Conservation (phyloP, 2,329 filamentous ascomycete genomes). For the Cordyceps farinosa region DNA sequence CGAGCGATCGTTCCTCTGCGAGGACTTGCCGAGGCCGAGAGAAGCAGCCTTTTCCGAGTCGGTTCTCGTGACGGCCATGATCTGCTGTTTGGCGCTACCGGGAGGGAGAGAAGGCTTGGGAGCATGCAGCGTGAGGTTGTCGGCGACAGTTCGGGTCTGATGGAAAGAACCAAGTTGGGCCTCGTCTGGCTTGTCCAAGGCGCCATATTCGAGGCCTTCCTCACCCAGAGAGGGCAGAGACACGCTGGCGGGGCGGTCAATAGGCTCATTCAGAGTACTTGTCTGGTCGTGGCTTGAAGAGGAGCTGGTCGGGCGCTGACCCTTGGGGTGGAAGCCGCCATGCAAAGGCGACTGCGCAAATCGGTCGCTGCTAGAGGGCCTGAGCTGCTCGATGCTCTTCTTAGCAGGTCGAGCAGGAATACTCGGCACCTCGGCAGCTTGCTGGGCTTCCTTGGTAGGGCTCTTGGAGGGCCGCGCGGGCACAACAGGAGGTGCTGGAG, state of each 20-base stretch:
- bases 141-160: conserved; percentile 73
- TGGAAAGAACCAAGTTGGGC: conserved; percentile 50
- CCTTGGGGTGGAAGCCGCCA: conserved; percentile 56
- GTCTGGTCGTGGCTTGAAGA: conserved; percentile 33
- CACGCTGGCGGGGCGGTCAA: conserved; percentile 69
- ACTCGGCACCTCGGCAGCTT: conserved; percentile 33
- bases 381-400: conserved; percentile 68
- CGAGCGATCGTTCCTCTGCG: conserved; percentile 48
- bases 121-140: conserved; percentile 81
- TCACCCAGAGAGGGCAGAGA: conserved; percentile 81
- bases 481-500: conserved; percentile 49
- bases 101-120: conserved; percentile 82
- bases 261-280: conserved; percentile 38
- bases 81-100: conserved; percentile 76
- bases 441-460: conserved; percentile 43
- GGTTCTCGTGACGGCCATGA: conserved; percentile 81
- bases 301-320: conserved; percentile 34
- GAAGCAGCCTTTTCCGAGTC: conserved; percentile 83
- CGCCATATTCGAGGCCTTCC: conserved; percentile 85
- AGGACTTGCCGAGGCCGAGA: conserved; percentile 74
- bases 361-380: conserved; percentile 72
- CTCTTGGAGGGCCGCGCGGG: conserved; percentile 54
- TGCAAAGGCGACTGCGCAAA: conserved; percentile 86
- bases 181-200: conserved; percentile 40
- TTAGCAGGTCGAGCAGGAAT: conserved; percentile 74